phyloP scores from a whole-genome alignment of 192 early-diverging fungal species.

The Coemansia sp. region DNA sequence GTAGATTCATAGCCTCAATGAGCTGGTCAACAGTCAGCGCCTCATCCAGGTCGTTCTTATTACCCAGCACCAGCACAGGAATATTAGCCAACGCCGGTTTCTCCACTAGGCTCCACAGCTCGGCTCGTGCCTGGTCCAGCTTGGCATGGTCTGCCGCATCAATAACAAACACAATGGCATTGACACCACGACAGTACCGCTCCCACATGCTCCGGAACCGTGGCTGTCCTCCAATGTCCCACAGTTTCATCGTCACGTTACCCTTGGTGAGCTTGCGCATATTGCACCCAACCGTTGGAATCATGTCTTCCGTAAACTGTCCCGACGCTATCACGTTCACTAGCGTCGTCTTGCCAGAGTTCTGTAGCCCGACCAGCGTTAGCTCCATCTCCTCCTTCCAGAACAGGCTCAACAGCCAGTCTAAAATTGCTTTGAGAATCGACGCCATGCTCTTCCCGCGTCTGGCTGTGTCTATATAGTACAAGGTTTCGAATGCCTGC shows the following conservation, averaged over 20 bases:
- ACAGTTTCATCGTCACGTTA: slow-evolving; percentile 97
- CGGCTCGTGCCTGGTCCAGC: slow-evolving; percentile 86
- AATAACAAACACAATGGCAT: slow-evolving; percentile 99
- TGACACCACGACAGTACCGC: slow-evolving; percentile 85
- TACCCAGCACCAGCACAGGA: slow-evolving; percentile 96
- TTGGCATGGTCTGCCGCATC: slow-evolving; percentile 95
- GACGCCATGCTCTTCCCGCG: slow-evolving; percentile 35
- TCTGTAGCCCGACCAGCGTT: slow-evolving; percentile 83
- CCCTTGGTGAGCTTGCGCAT: slow-evolving; percentile 95
- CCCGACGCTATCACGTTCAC: slow-evolving; percentile 86
- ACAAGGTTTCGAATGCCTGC: background rate
- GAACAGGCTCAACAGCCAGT: slow-evolving; percentile 79
- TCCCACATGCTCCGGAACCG: slow-evolving; percentile 98
- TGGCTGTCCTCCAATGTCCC: slow-evolving; percentile 99
- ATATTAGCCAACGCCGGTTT: slow-evolving; percentile 92
- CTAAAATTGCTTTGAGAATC: slow-evolving; percentile 48
- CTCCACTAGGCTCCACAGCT: slow-evolving; percentile 88
- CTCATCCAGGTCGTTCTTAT: slow-evolving; percentile 95
- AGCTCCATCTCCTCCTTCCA: slow-evolving; percentile 91
- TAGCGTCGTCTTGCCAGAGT: slow-evolving; percentile 84
- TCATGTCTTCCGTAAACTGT: slow-evolving; percentile 84
- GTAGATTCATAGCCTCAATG: slow-evolving; percentile 89
- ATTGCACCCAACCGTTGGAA: slow-evolving; percentile 98
- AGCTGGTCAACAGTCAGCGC: slow-evolving; percentile 86
- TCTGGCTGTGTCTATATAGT: slow-evolving; percentile 13